These are phyloP conservation scores for Trichoderma gamsii DNA, from an alignment of 495 filamentous ascomycete species.

Conservation along the genomic window DNA sequence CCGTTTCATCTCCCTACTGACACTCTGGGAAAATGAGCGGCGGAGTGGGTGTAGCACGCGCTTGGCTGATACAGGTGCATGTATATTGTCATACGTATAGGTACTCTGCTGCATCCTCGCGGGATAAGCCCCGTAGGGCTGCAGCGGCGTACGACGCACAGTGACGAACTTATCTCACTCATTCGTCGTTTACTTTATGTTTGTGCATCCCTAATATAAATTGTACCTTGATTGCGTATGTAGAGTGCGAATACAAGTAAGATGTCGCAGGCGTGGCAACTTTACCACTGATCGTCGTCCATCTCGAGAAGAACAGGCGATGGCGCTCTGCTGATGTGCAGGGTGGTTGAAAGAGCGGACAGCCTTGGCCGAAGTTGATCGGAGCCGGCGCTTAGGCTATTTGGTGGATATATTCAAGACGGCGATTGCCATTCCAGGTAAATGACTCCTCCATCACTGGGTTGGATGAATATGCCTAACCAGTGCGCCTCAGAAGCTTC, in stretches of 20 bases:
- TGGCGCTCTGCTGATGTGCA: background rate
- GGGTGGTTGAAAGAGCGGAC: background rate
- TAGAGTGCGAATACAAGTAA: background rate
- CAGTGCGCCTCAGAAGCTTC: background rate
- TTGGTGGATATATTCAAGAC: background rate
- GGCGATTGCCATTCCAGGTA: too few species aligned
- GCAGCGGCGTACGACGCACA: background rate
- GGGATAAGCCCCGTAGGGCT: constrained; percentile 4
- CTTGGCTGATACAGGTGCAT: background rate
- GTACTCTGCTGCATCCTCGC: background rate
- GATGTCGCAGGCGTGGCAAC: background rate
- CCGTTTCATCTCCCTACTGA: background rate
- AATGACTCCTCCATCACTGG: background rate
- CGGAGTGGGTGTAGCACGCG: background rate
- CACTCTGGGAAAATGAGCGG: background rate
- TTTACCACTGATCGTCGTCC: background rate
- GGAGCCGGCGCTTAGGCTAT: background rate
- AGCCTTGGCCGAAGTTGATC: background rate
- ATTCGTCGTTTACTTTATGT: background rate
- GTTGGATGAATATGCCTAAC: background rate
- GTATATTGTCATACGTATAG: background rate
- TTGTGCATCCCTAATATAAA: background rate
- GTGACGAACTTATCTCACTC: background rate
- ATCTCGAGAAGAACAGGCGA: background rate
- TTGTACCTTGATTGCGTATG: background rate